These are phyloP conservation scores for Fusarium sp. DNA, from an alignment of 2,329 filamentous ascomycete genomes.

Conservation along the genomic window DNA sequence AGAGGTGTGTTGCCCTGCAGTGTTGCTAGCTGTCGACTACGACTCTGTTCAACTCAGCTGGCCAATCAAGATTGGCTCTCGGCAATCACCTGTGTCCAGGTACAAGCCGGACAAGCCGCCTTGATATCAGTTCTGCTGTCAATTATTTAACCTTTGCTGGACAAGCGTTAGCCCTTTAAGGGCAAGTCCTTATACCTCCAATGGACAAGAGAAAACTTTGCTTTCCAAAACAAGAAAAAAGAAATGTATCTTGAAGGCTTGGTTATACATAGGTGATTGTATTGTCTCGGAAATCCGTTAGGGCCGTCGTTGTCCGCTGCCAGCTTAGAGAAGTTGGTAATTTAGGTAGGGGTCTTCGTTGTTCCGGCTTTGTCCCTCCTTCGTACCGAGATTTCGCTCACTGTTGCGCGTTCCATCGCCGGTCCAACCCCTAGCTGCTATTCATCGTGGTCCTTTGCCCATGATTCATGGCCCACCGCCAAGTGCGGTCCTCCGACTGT, in stretches of 20 bases:
- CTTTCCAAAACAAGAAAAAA: background rate
- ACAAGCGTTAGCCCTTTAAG: slow-evolving; percentile 18
- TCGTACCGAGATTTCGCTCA: slow-evolving; percentile 49
- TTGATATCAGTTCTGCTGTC: slow-evolving; percentile 37
- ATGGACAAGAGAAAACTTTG: background rate
- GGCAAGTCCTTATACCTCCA: slow-evolving; percentile 11
- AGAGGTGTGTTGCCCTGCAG: slow-evolving; percentile 22
- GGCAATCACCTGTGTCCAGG: slow-evolving; percentile 38
- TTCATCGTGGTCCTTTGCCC: slow-evolving; percentile 45
- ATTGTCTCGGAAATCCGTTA: slow-evolving; percentile 46
- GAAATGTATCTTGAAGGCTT: background rate
- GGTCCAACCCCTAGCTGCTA: slow-evolving; percentile 44
- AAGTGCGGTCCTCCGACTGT: slow-evolving; percentile 50
- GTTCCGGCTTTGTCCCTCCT: slow-evolving; percentile 46
- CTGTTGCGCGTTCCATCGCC: slow-evolving; percentile 49
- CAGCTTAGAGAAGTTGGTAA: background rate
- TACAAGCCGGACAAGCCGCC: slow-evolving; percentile 28
- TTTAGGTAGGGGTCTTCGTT: slow-evolving; percentile 41
- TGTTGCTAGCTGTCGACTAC: slow-evolving; percentile 2
- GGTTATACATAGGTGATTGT: background rate
- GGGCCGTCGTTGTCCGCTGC: slow-evolving; percentile 47
- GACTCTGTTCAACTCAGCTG: slow-evolving; percentile 18
- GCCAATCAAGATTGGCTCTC: slow-evolving; percentile 36
- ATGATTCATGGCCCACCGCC: slow-evolving; percentile 55
- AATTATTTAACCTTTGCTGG: slow-evolving; percentile 24